Conservation (phyloP, 148 eudicot species). For the Cornus kousa region DNA sequence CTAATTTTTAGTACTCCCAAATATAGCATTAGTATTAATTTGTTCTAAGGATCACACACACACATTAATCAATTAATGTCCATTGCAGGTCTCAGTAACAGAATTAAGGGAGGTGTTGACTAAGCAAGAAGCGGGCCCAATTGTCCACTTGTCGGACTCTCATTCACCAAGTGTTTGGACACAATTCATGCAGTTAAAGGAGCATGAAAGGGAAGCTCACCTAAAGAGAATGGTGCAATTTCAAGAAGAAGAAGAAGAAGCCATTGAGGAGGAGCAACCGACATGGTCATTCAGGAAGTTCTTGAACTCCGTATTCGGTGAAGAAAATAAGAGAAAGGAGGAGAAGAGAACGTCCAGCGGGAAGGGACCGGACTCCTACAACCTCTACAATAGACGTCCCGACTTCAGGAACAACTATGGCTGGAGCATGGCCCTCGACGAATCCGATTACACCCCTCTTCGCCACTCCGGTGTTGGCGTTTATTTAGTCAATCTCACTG, state of each 20-base stretch:
- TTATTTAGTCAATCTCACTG: constrained; percentile 73
- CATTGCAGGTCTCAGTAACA: constrained; percentile 50
- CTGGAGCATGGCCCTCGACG: constrained; percentile 63
- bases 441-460: constrained; percentile 57
- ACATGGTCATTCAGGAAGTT: constrained; percentile 51
- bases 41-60: too few relatives aligned
- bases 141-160: constrained; percentile 32
- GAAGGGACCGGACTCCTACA: constrained; percentile 46
- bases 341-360: constrained; percentile 19
- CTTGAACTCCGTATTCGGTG: constrained; percentile 34
- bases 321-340: constrained; percentile 20
- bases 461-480: constrained; percentile 49
- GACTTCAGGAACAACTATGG: constrained; percentile 73
- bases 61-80: background rate
- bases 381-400: constrained; percentile 52
- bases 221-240: constrained; percentile 15
- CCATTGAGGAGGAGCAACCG: constrained; percentile 23
- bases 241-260: constrained; percentile 15
- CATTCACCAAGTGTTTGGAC: constrained; percentile 19
- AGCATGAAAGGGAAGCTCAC: too few relatives aligned
- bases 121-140: constrained; percentile 56
- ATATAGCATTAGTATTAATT: too few relatives aligned
- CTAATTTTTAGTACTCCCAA: too few relatives aligned
- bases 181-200: too few relatives aligned
- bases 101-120: constrained; percentile 49